These are phyloP conservation scores for Solanum medicagineum DNA, from an alignment of 257 asterid genomes.

Conservation along the genomic window DNA sequence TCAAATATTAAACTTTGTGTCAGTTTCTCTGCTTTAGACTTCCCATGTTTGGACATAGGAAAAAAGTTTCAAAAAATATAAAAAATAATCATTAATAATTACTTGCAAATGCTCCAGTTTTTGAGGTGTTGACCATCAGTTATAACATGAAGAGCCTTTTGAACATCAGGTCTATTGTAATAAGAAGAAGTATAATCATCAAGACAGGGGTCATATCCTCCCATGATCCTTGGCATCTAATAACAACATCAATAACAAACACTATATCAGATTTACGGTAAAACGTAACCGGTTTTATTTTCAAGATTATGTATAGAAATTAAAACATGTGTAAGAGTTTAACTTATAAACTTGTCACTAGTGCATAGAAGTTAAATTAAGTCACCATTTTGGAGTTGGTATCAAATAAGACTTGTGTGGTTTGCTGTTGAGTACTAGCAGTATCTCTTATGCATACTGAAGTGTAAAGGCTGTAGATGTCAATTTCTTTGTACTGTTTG, in stretches of 20 bases:
- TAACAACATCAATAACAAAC: not conserved
- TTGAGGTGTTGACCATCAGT: slow-evolving; percentile 34
- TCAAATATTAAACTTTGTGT: not conserved
- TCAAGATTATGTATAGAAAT: not conserved
- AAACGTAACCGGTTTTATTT: not conserved
- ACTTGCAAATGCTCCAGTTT: slow-evolving; percentile 92
- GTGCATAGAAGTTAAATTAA: not conserved
- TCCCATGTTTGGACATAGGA: not conserved
- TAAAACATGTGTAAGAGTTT: not conserved
- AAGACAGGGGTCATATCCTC: slow-evolving; percentile 84
- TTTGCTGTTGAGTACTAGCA: slow-evolving; percentile 8
- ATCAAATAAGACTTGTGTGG: slow-evolving; percentile 19
- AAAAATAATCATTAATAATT: not conserved
- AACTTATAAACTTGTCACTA: no score
- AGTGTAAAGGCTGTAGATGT: slow-evolving; percentile 80
- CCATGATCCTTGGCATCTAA: slow-evolving; percentile 69
- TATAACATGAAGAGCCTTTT: slow-evolving; percentile 65
- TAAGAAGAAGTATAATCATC: slow-evolving; percentile 60
- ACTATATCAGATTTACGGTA: not conserved
- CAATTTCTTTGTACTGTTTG: slow-evolving; percentile 65
- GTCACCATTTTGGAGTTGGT: slow-evolving; percentile 48
- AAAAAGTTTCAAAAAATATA: not conserved
- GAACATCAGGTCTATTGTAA: slow-evolving; percentile 66
- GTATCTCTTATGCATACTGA: slow-evolving; percentile 43
- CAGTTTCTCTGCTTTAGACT: not conserved